These are phyloP conservation scores for Botryotinia convoluta DNA, from an alignment of 2,329 filamentous ascomycete genomes.

Conservation along the genomic window DNA sequence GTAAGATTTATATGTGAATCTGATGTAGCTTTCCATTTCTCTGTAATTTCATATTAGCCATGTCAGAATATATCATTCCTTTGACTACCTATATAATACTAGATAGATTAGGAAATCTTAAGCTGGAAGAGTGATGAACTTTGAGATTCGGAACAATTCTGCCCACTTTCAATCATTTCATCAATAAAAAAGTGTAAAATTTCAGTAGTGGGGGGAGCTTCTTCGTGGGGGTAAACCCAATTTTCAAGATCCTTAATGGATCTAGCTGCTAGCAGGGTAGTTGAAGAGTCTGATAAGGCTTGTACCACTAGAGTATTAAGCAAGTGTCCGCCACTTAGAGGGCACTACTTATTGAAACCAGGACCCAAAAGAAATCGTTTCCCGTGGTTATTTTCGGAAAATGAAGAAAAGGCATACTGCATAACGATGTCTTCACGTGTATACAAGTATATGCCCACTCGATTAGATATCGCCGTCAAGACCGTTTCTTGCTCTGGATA, in stretches of 20 bases:
- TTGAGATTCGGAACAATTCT: background rate
- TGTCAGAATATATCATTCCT: background rate
- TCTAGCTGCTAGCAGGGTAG: conserved; percentile 3
- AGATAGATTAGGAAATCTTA: background rate
- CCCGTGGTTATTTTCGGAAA: background rate
- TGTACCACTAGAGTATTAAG: conserved; percentile 11
- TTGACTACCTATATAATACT: background rate
- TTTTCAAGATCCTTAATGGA: background rate
- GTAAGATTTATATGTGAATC: background rate
- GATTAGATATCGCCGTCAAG: background rate
- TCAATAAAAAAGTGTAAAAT: background rate
- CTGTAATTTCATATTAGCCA: background rate
- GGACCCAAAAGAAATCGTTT: conserved; percentile 2
- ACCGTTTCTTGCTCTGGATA: background rate
- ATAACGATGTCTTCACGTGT: background rate
- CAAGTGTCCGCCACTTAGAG: conserved; percentile 8
- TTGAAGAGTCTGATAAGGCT: background rate
- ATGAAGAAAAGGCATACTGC: background rate
- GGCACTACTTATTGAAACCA: conserved; percentile 14
- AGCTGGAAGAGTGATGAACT: background rate
- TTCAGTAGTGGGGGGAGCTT: conserved; percentile 2
- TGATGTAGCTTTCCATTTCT: background rate
- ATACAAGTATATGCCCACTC: background rate
- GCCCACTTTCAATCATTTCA: background rate
- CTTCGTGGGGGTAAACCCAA: conserved; percentile 9